These are phyloP conservation scores for Parasitella parasitica DNA, from an alignment of 371 early-diverging fungal species.

Conservation along the genomic window DNA sequence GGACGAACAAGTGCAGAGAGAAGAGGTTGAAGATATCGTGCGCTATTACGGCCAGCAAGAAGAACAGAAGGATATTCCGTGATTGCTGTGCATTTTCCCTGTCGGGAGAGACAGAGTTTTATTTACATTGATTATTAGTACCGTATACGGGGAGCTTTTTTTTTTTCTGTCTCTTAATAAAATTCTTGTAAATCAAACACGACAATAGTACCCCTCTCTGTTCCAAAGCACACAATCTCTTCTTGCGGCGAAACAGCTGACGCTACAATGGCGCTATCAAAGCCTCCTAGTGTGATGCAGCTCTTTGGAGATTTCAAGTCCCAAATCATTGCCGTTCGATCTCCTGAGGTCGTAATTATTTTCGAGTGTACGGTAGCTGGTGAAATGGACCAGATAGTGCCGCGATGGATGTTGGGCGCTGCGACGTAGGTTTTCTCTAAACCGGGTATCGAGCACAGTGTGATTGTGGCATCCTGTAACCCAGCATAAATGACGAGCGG, in stretches of 20 bases:
- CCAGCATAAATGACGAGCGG: conserved; percentile 13
- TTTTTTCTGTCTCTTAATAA: conserved; percentile 14
- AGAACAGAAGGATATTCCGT: background rate
- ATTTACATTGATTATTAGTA: no score
- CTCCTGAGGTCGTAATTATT: conserved; percentile 72
- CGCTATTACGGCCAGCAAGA: background rate
- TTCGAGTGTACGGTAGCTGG: conserved; percentile 26
- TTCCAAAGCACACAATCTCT: conserved; percentile 22
- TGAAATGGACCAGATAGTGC: conserved; percentile 26
- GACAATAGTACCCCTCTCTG: conserved; percentile 16
- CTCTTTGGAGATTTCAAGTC: conserved; percentile 46
- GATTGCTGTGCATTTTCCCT: no score
- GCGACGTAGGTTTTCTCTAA: conserved; percentile 17
- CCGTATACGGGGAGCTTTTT: no score
- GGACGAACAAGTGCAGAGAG: conserved; percentile 3
- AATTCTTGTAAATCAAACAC: conserved; percentile 20
- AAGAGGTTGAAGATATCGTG: background rate
- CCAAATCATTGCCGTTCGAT: conserved; percentile 72
- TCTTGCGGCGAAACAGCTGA: conserved; percentile 19
- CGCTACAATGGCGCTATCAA: conserved; percentile 22
- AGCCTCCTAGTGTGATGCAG: conserved; percentile 13
- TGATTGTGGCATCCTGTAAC: conserved; percentile 4
- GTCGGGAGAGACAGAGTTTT: no score
- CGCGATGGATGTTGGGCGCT: conserved; percentile 14
- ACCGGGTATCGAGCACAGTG: conserved; percentile 17